Conservation (phyloP, 2,329 filamentous ascomycete species). For the Colletotrichum trifolii region DNA sequence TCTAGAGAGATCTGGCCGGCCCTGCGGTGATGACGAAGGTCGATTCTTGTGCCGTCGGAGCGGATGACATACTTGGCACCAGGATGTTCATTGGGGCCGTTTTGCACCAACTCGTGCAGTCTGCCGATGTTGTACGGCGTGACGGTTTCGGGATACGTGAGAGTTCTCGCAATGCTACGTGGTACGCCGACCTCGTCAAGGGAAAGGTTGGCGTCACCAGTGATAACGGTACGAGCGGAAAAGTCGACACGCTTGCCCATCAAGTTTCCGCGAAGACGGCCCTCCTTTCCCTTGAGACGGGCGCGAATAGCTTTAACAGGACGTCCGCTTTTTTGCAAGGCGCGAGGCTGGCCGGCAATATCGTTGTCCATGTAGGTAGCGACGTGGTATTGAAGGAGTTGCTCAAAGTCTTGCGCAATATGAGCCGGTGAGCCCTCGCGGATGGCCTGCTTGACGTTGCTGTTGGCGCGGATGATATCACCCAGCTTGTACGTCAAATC, state of each 20-base stretch:
- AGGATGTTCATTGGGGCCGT: conserved; percentile 93
- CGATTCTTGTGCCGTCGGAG: conserved; percentile 91
- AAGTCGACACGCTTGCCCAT: conserved; percentile 99
- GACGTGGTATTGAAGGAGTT: conserved; percentile 94
- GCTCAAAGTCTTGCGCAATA: conserved; percentile 90
- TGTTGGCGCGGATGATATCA: conserved; percentile 97
- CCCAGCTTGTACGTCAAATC: conserved; percentile 99
- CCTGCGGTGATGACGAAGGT: conserved; percentile 91
- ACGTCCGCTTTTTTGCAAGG: conserved; percentile 95
- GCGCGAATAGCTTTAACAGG: conserved; percentile 97
- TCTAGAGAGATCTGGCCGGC: conserved; percentile 87
- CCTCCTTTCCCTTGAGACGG: conserved; percentile 98
- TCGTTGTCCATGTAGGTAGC: conserved; percentile 99
- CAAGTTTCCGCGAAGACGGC: conserved; percentile 95
- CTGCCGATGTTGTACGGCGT: conserved; percentile 98
- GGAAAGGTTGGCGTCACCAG: conserved; percentile 95
- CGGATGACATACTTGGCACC: conserved; percentile 97
- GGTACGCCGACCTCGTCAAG: conserved; percentile 98
- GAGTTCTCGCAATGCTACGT: conserved; percentile 87
- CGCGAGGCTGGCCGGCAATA: conserved; percentile 93
- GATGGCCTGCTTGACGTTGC: conserved; percentile 91
- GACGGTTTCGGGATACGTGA: conserved; percentile 97
- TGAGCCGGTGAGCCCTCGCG: conserved; percentile 92
- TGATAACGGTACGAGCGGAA: conserved; percentile 99
- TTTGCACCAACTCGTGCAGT: conserved; percentile 87